Base-by-base conservation (phyloP, 805 yeast genomes). In the Dipodascus geniculatus region DNA sequence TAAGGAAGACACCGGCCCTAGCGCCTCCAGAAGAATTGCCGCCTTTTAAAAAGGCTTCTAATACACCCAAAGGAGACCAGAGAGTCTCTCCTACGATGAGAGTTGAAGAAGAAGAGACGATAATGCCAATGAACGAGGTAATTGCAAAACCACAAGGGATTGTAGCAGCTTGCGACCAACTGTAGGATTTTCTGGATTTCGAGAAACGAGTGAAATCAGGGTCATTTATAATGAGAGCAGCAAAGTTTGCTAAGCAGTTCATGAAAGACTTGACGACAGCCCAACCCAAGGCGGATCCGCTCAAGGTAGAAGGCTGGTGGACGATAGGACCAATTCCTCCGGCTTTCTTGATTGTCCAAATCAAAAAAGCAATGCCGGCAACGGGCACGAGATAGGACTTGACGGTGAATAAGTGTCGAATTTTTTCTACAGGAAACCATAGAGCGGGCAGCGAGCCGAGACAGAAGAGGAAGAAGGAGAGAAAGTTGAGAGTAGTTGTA, bases 161-260 rank as follows among this genome's bases (percentile, higher is more conserved):
- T 1, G 91, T 74, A 42, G 84, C 62, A 3, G 63, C 61, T 66
- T 82, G 88, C 1, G 87, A 76, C 67, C 75, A 72, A n/a, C 72
- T 62, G 2, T 83, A 74, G 20, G 79, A 71, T 48, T 61, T 66
- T 51, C 76, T 73, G 22, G 79, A 81, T 58, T 74, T 77, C 8
- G 95, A 85, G 70, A 87, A 83, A 68, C 96, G 79, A 23, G 95
- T 77, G 68, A 88, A 88, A 72, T 88, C 96, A 1, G 96, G 95
- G 16, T 93, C 86, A 69, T 88, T 88, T 53, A 85, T 78, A 63
- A 89, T 85, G 62, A 88, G 75, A n/a, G 96, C 85, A 3, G 95
- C 93, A 64, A 88, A 88, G 69, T 87, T 88, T 23, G 95, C 86
- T 57, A 88, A 71, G 20, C 89, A 76, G 68, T 82, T 83, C 95